Conservation (phyloP, 1,284 basidiomycete species). For the Ganoderma leucocontextum region DNA sequence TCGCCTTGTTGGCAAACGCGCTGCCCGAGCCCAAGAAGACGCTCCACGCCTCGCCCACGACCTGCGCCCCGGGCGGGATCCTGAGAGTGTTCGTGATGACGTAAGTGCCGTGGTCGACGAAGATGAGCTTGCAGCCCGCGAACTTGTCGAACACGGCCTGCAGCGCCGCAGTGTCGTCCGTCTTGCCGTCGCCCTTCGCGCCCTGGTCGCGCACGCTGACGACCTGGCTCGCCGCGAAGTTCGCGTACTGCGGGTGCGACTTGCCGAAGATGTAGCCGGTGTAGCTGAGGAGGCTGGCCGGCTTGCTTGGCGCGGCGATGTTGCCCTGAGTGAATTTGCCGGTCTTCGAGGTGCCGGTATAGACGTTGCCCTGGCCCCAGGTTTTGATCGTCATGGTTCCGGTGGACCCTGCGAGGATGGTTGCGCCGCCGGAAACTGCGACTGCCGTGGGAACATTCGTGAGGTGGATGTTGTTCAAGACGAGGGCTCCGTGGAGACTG, state of each 20-base stretch:
- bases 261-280: slow-evolving; percentile 70
- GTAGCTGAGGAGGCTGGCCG: slow-evolving; percentile 62
- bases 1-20: slow-evolving; percentile 61
- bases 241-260: slow-evolving; percentile 54
- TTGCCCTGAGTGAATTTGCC: slow-evolving; percentile 58
- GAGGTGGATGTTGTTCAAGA: slow-evolving; percentile 65
- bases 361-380: slow-evolving; percentile 80
- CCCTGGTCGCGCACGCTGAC: slow-evolving; percentile 76
- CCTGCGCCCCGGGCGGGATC: slow-evolving; percentile 74
- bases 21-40: slow-evolving; percentile 73
- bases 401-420: slow-evolving; percentile 54
- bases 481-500: slow-evolving; percentile 56
- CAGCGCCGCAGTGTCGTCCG: slow-evolving; percentile 80
- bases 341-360: slow-evolving; percentile 52
- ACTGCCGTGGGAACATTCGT: slow-evolving; percentile 64
- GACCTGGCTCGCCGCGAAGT: slow-evolving; percentile 67
- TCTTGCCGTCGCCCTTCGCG: slow-evolving; percentile 76
- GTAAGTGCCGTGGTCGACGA: slow-evolving; percentile 77
- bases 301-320: slow-evolving; percentile 59
- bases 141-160: slow-evolving; percentile 71
- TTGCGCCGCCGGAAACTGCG: slow-evolving; percentile 54
- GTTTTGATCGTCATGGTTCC: slow-evolving; percentile 64
- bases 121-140: slow-evolving; percentile 79
- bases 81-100: slow-evolving; percentile 74
- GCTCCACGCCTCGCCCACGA: slow-evolving; percentile 82